phyloP scores from a whole-genome alignment of 116 monocot species.

The Dioscorea cayenensis region DNA sequence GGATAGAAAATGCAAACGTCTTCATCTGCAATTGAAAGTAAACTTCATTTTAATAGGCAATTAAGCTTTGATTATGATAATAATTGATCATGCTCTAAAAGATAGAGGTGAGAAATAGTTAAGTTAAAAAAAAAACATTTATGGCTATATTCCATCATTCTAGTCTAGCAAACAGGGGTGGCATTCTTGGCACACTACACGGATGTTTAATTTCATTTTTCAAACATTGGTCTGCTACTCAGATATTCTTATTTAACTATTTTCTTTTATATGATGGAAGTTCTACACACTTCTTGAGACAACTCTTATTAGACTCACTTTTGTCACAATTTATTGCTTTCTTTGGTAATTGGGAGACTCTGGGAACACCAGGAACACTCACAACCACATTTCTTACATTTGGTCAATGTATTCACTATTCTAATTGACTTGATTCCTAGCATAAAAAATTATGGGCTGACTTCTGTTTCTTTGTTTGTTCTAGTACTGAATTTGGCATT shows the following conservation, averaged over 20 bases:
- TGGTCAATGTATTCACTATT: slow-evolving; percentile 30
- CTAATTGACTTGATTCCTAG: background rate
- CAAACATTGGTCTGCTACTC: background rate
- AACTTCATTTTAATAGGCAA: too few species aligned
- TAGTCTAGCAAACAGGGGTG: too few species aligned
- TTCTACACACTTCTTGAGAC: slow-evolving; percentile 97
- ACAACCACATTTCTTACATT: slow-evolving; percentile 94
- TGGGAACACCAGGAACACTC: slow-evolving; percentile 79
- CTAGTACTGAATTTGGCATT: slow-evolving; percentile 91
- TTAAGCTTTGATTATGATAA: too few species aligned
- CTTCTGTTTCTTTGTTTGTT: slow-evolving; percentile 7
- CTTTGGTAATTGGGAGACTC: slow-evolving; percentile 82
- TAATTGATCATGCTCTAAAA: too few species aligned
- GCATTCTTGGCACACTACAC: too few species aligned
- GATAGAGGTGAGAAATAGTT: too few species aligned
- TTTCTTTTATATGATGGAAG: slow-evolving; percentile 29
- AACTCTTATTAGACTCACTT: slow-evolving; percentile 70
- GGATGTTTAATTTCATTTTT: background rate
- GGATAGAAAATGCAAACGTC: too few species aligned
- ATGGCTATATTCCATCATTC: too few species aligned
- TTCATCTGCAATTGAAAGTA: too few species aligned
- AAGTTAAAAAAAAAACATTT: too few species aligned
- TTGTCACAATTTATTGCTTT: slow-evolving; percentile 83
- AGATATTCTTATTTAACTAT: background rate
- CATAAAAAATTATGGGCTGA: background rate